Conservation (phyloP, 1,284 basidiomycete genomes). For the Vanrija humicola region DNA sequence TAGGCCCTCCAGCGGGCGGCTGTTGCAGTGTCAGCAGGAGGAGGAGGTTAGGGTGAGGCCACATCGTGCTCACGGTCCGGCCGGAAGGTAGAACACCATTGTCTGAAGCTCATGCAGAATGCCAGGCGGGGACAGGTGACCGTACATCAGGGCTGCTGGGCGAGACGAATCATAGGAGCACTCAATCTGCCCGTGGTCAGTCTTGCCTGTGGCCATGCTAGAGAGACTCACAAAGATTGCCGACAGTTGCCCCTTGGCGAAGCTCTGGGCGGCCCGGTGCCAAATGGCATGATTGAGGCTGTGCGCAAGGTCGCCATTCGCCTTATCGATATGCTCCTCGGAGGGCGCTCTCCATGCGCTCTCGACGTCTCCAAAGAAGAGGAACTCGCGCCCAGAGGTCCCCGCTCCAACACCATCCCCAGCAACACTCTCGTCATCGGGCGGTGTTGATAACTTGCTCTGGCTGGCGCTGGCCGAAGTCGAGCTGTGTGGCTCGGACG, state of each 20-base stretch:
- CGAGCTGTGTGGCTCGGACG: not conserved
- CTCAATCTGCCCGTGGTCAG: constrained; percentile 36
- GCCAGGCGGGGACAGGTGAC: constrained; percentile 42
- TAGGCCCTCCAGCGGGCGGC: constrained; percentile 34
- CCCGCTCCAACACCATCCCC: not conserved
- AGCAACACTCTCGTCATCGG: constrained; percentile 1
- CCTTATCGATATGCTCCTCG: constrained; percentile 18
- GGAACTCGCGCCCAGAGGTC: constrained; percentile 27
- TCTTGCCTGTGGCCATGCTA: not conserved
- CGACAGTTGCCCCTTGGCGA: constrained; percentile 29
- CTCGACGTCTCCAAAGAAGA: constrained; percentile 49
- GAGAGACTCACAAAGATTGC: constrained; percentile 44
- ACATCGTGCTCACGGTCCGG: not conserved
- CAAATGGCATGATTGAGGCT: constrained; percentile 35
- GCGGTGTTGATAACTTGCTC: not conserved
- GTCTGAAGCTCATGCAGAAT: constrained; percentile 39
- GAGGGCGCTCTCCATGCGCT: constrained; percentile 21
- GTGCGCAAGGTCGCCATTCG: constrained; percentile 11
- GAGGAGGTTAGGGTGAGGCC: not conserved
- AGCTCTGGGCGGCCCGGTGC: constrained; percentile 37
- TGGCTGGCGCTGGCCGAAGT: constrained; percentile 2
- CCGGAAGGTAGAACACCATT: constrained; percentile 25
- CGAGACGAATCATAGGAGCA: constrained; percentile 46
- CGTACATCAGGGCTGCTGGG: constrained; percentile 41
- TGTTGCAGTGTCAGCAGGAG: not conserved